Percentiles rank a stretch among this genome's conserved stretches.
These are phyloP conservation scores for Globisporangium cystogenes DNA, from an alignment of 352 stramenopile genomes.

Conservation along the genomic window DNA sequence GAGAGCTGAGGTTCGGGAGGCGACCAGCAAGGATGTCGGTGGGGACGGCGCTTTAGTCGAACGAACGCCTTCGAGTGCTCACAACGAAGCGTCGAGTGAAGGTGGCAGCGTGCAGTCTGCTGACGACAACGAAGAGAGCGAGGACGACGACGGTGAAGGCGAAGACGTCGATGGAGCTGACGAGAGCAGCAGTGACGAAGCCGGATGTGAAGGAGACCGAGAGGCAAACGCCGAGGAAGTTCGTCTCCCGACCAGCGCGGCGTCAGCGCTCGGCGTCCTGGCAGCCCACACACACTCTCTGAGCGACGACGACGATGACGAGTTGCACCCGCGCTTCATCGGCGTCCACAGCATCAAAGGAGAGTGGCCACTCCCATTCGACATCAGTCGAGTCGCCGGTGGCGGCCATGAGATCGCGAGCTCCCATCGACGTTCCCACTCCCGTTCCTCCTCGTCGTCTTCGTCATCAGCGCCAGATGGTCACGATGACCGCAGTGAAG, in stretches of 20 bases:
- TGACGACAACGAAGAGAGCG: background rate
- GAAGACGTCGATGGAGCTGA: background rate
- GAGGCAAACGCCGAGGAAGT: conserved; percentile 3
- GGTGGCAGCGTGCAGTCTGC: background rate
- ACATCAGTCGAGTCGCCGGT: background rate
- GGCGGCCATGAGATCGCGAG: too few relatives aligned
- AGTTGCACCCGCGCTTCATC: conserved; percentile 38
- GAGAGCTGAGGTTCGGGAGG: background rate
- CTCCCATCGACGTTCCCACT: background rate
- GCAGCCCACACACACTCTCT: background rate
- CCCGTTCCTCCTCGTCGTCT: background rate
- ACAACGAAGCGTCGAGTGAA: too few relatives aligned
- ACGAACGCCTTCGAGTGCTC: too few relatives aligned
- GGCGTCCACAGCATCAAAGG: conserved; percentile 47
- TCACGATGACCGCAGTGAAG: background rate
- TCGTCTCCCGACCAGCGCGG: background rate
- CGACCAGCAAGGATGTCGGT: background rate
- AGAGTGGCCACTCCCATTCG: conserved; percentile 20
- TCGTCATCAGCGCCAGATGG: background rate
- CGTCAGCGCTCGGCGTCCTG: background rate
- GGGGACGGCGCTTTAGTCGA: too few relatives aligned
- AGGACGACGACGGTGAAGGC: background rate
- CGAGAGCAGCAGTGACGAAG: background rate
- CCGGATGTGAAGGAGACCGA: background rate
- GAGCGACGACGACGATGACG: background rate